Base-by-base conservation (phyloP, 2,329 filamentous ascomycete species). In the Colletotrichum navitas region DNA sequence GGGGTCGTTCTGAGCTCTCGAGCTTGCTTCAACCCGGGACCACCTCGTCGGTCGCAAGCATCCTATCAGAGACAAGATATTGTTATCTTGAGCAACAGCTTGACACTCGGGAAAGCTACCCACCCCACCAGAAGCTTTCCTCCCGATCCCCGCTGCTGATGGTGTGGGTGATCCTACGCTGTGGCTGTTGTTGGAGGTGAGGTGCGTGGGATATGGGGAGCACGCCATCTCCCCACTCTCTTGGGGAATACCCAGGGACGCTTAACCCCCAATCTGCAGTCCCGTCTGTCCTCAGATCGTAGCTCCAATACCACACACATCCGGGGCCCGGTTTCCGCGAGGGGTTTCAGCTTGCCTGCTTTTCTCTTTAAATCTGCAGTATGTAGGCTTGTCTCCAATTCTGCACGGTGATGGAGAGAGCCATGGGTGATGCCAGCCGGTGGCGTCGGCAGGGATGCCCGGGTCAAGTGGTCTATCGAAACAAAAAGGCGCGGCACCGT, bases 151-250 rank as follows among this genome's bases (percentile, higher is more conserved):
- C 61, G 66, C 55, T 32, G 62, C 26, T 36, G 34, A 29, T 24
- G 51, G 16, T 21, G 41, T 58, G 41, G 54, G 32, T 32, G 26
- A 21, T n/a, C 24, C 18, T 26, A 55, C 34, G 34, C 21, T 16
- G 49, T 26, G 47, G 47, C n/a, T 39, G 59, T 55, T 63, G 65
- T 26, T 34, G 54, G 49, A 51, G 49, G 60, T 64, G 65, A 64
- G 62, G 58, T 66, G 61, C 49, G 51, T 47, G 51, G 36, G 60
- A 45, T 16, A 41, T 54, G 68, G 63, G 43, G 63, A 74, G 73
- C 73, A 74, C 73, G 73, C 73, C 60, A 74, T 74, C 52, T 70
- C 63, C 63, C 71, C 73, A 73, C 68, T 73, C 68, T 65, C 63
- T 74, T 74, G 73, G 59, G 49, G 73, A 63, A 74, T 74, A 41